Conservation (phyloP, 345 rosid genomes). For the Citrus mangshanensis region DNA sequence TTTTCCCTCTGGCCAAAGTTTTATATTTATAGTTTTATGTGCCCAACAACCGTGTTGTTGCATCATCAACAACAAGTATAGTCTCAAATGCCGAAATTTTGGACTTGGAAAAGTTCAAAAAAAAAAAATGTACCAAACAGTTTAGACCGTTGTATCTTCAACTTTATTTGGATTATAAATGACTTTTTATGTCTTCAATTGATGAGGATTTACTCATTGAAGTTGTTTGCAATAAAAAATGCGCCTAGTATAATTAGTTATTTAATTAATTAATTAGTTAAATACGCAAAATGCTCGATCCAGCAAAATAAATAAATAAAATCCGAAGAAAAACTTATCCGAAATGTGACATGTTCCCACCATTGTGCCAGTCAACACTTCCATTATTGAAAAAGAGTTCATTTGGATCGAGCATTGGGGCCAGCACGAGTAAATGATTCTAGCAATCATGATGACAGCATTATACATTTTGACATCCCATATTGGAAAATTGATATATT, state of each 20-base stretch:
- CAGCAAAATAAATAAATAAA: too few relatives aligned
- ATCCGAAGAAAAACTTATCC: background rate
- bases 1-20: background rate
- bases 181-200: background rate
- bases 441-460: conserved; percentile 19
- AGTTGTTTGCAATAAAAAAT: too few relatives aligned
- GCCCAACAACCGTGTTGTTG: background rate
- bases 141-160: background rate
- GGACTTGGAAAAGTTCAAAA: background rate
- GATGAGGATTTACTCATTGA: background rate
- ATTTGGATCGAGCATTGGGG: background rate
- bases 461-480: conserved; percentile 7
- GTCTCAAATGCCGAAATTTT: background rate
- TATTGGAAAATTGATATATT: background rate
- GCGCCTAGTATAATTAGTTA: too few relatives aligned
- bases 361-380: background rate
- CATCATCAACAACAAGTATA: background rate
- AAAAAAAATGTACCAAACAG: background rate
- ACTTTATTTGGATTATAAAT: background rate
- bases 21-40: background rate
- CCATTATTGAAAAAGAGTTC: background rate
- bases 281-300: too few relatives aligned
- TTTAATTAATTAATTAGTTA: too few relatives aligned
- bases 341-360: background rate
- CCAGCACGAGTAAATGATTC: background rate